Percentiles rank a stretch among this genome's conserved stretches.
Conservation (phyloP, 2,329 filamentous ascomycete species). For the Pseudocercospora cruenta region DNA sequence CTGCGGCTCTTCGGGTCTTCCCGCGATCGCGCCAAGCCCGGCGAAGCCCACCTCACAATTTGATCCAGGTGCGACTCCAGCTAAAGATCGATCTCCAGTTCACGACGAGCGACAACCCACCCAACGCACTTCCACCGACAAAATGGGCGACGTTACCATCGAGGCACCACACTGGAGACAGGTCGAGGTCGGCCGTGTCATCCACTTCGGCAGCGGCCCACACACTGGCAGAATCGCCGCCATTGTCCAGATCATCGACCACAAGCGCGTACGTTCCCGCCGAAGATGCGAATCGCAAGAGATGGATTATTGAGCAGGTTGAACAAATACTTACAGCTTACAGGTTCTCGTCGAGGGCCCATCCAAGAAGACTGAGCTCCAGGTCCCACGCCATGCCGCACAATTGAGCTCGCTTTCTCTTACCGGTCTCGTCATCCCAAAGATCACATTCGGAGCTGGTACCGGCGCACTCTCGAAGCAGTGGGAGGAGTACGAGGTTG, state of each 20-base stretch:
- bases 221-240: conserved; percentile 84
- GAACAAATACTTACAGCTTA: conserved; percentile 31
- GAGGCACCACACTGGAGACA: conserved; percentile 74
- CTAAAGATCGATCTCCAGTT: background rate
- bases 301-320: conserved; percentile 12
- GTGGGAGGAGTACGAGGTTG: conserved; percentile 91
- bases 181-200: conserved; percentile 97
- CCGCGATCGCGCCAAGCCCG: background rate
- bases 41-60: background rate
- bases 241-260: conserved; percentile 99
- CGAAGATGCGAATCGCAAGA: conserved; percentile 4
- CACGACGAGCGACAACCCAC: conserved; percentile 17
- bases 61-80: background rate
- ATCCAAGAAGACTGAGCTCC: conserved; percentile 75
- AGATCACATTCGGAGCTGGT: conserved; percentile 83
- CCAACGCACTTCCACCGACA: conserved; percentile 28
- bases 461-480: conserved; percentile 79
- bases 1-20: background rate
- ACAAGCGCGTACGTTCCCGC: conserved; percentile 89
- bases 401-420: conserved; percentile 82
- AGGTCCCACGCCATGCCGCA: conserved; percentile 84
- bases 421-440: conserved; percentile 84
- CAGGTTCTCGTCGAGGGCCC: conserved; percentile 97
- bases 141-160: conserved; percentile 38
- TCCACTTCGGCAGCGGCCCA: conserved; percentile 84